Percentiles rank a stretch among this genome's conserved stretches.
Evolutionary conservation across 1,284 basidiomycete genomes (phyloP).

Genomic region (Microbotryomycetes sp.): DNA sequence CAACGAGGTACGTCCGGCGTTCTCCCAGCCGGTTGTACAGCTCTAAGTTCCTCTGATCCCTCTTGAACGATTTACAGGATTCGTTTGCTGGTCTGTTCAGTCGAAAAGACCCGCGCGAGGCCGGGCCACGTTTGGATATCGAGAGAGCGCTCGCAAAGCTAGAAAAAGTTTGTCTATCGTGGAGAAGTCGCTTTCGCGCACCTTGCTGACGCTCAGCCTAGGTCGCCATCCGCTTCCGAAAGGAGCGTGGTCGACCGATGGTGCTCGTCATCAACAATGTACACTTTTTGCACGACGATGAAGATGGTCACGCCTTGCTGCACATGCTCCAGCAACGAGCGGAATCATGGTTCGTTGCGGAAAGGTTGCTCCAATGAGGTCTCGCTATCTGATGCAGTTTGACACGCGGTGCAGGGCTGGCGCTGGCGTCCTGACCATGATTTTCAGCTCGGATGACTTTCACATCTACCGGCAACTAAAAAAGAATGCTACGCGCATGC

Average conservation of each 20-base stretch:
- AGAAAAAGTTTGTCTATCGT: slow-evolving; percentile 51
- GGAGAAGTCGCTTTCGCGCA: slow-evolving; percentile 42
- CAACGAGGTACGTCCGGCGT: slow-evolving; percentile 63
- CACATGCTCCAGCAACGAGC: slow-evolving; percentile 76
- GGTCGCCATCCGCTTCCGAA: slow-evolving; percentile 60
- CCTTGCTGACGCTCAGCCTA: slow-evolving; percentile 72
- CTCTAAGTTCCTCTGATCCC: background rate
- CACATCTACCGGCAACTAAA: slow-evolving; percentile 21
- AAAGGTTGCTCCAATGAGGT: background rate
- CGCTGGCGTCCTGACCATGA: slow-evolving; percentile 36
- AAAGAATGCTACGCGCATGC: slow-evolving; percentile 29
- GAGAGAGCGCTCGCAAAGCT: slow-evolving; percentile 76
- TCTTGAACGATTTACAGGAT: slow-evolving; percentile 4
- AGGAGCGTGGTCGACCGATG: slow-evolving; percentile 56
- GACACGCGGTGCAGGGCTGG: background rate
- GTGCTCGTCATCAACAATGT: slow-evolving; percentile 66
- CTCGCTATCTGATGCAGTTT: background rate
- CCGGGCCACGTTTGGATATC: slow-evolving; percentile 70
- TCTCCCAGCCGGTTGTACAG: background rate
- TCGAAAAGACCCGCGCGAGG: slow-evolving; percentile 72
- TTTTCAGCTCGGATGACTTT: slow-evolving; percentile 62
- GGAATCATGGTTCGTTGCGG: slow-evolving; percentile 55
- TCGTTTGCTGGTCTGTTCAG: slow-evolving; percentile 51
- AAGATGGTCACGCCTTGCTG: slow-evolving; percentile 65
- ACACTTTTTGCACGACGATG: slow-evolving; percentile 53